phyloP scores from a whole-genome alignment of 345 rosid species.

The Fremontodendron californicum region DNA sequence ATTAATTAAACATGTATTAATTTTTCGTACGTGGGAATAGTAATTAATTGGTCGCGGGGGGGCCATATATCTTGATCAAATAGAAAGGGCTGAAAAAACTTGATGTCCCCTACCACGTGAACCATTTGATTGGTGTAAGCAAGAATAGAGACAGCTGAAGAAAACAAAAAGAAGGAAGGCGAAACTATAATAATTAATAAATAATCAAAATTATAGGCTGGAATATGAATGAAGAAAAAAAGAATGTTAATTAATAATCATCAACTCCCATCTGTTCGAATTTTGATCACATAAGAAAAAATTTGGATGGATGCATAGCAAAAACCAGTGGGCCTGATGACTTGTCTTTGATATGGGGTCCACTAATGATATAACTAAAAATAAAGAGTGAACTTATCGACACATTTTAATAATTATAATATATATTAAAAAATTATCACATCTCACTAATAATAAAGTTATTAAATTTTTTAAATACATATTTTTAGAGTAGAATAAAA shows the following conservation, averaged over 20 bases:
- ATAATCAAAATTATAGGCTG: background rate
- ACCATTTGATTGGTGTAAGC: constrained; percentile 15
- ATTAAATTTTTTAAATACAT: no score
- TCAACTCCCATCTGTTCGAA: background rate
- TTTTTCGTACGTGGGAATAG: background rate
- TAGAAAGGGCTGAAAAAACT: background rate
- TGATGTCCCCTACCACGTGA: constrained; percentile 17
- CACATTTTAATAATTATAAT: no score
- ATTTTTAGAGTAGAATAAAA: no score
- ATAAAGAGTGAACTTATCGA: background rate
- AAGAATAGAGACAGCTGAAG: constrained; percentile 2
- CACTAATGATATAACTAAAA: constrained; percentile 23
- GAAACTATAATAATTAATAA: background rate
- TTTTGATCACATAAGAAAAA: constrained; percentile 2
- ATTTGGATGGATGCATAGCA: background rate
- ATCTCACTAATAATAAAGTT: no score
- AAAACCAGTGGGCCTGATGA: background rate
- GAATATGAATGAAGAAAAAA: background rate
- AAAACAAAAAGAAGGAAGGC: no score
- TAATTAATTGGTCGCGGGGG: background rate
- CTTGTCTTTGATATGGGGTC: constrained; percentile 20
- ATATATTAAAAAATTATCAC: no score
- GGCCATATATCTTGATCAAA: background rate
- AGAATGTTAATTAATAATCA: background rate
- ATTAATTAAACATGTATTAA: background rate